phyloP scores from a whole-genome alignment of 345 rosid genomes.

The Populus alba region DNA sequence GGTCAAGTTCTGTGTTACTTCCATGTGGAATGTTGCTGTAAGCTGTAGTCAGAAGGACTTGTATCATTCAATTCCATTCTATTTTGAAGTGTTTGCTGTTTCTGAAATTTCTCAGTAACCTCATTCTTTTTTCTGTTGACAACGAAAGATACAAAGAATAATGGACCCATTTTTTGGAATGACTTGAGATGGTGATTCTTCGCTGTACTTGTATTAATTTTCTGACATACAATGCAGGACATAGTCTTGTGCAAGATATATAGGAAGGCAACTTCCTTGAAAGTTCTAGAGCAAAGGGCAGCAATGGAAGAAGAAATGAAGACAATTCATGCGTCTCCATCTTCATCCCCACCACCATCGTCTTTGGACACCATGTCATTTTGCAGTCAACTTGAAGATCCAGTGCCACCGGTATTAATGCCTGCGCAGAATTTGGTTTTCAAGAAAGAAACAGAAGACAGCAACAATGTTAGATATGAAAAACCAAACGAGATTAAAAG shows the following conservation, averaged over 20 bases:
- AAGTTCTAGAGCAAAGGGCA: slow-evolving; percentile 84
- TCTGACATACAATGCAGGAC: slow-evolving; percentile 45
- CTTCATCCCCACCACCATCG: slow-evolving; percentile 40
- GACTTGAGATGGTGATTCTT: not conserved
- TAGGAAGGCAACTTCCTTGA: slow-evolving; percentile 83
- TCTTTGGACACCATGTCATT: slow-evolving; percentile 40
- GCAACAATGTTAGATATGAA: not conserved
- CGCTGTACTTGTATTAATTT: not conserved
- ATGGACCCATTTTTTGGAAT: not conserved
- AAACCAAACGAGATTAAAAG: slow-evolving; percentile 15
- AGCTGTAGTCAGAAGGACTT: too few relatives aligned
- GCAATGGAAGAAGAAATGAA: slow-evolving; percentile 53
- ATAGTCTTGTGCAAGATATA: slow-evolving; percentile 91
- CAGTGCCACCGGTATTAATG: slow-evolving; percentile 5
- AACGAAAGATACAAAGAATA: not conserved
- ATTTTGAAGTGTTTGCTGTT: not conserved
- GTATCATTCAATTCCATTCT: not conserved
- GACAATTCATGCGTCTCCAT: slow-evolving; percentile 35
- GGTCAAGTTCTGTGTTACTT: too few relatives aligned
- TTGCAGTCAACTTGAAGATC: slow-evolving; percentile 40
- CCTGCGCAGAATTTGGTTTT: slow-evolving; percentile 23
- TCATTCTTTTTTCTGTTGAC: not conserved
- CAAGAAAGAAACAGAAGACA: slow-evolving; percentile 41
- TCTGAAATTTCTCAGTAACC: not conserved
- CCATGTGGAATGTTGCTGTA: too few relatives aligned